A percentile compares a stretch with the other conserved stretches of the same genome.
phyloP scores from a whole-genome alignment of 495 filamentous ascomycete species.

The Neurospora discreta region DNA sequence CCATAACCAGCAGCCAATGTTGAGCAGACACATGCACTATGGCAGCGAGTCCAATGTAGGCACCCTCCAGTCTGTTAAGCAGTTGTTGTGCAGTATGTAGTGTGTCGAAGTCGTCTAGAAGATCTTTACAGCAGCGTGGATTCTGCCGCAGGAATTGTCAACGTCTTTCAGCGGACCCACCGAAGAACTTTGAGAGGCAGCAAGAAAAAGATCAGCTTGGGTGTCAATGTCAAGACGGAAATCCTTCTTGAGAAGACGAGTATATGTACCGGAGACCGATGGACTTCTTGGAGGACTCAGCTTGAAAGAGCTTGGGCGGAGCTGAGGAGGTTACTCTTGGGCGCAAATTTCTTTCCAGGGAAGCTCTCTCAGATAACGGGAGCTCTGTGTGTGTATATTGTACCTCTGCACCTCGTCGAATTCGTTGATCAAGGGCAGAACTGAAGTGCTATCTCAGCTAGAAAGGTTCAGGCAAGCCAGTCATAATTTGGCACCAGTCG shows the following conservation, averaged over 20 bases:
- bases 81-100: not conserved
- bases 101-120: not conserved
- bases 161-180: not conserved
- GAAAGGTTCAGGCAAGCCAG: not conserved
- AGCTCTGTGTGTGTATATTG: not conserved
- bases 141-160: not conserved
- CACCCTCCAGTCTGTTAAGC: not conserved
- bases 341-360: not conserved
- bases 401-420: not conserved
- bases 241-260: not conserved
- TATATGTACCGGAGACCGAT: not conserved
- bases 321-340: not conserved
- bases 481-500: not conserved
- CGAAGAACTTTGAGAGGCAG: not conserved
- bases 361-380: not conserved
- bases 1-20: slow-evolving; percentile 26
- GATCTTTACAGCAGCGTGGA: not conserved
- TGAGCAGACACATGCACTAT: slow-evolving; percentile 34
- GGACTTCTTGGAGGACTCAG: not conserved
- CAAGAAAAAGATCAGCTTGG: not conserved
- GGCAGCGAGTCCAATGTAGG: slow-evolving; percentile 13
- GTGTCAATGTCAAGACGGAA: not conserved
- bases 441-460: not conserved
- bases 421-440: not conserved
- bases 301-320: not conserved